Conservation (phyloP, 768 basidiomycete genomes). For the Leucocoprinus sp. region DNA sequence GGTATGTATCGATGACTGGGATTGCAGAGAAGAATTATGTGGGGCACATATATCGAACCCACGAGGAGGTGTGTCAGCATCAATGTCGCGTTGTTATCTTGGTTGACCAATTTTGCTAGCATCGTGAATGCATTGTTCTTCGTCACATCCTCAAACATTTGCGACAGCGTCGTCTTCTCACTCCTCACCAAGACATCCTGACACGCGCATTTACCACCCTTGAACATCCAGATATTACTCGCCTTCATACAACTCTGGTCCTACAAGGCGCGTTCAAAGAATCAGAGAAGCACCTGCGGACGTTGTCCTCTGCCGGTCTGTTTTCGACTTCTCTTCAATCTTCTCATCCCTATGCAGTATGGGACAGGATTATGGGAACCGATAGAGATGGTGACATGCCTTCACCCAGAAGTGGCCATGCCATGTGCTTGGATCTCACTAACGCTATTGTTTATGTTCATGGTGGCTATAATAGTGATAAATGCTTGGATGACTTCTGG, state of each 20-base stretch:
- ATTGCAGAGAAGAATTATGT: slow-evolving; percentile 49
- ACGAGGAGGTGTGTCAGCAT: slow-evolving; percentile 52
- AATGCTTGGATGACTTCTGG: slow-evolving; percentile 76
- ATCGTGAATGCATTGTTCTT: slow-evolving; percentile 56
- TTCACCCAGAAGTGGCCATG: slow-evolving; percentile 65
- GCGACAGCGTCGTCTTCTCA: slow-evolving; percentile 63
- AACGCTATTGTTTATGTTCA: slow-evolving; percentile 63
- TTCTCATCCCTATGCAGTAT: slow-evolving; percentile 50
- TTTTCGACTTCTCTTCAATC: slow-evolving; percentile 52
- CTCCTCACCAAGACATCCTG: slow-evolving; percentile 54
- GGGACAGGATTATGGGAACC: slow-evolving; percentile 53
- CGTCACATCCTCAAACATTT: slow-evolving; percentile 70
- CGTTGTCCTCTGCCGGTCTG: slow-evolving; percentile 46
- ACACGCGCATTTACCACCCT: slow-evolving; percentile 44
- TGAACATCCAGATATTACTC: slow-evolving; percentile 65
- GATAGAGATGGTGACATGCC: slow-evolving; percentile 62
- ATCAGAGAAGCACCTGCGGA: slow-evolving; percentile 45
- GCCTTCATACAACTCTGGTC: slow-evolving; percentile 56
- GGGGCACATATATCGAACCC: slow-evolving; percentile 39
- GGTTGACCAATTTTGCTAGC: slow-evolving; percentile 28
- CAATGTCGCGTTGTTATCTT: neutral
- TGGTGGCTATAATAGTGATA: slow-evolving; percentile 73
- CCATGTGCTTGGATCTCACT: slow-evolving; percentile 69
- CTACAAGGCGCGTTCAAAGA: slow-evolving; percentile 56
- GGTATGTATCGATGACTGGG: slow-evolving; percentile 61